phyloP scores from a whole-genome alignment of 1,284 basidiomycete species.

The Apiotrichum domesticum region DNA sequence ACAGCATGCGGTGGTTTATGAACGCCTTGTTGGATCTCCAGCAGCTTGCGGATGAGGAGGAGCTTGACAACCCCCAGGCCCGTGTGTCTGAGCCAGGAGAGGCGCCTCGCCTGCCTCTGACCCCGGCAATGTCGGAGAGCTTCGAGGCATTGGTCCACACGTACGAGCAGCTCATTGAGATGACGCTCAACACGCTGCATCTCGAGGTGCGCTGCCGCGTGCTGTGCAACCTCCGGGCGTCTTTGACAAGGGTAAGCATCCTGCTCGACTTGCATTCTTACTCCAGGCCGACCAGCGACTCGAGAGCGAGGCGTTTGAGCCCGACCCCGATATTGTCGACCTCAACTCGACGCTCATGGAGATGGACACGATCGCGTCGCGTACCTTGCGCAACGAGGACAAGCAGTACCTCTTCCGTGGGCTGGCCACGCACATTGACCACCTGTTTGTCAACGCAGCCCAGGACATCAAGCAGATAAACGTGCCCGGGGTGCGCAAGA shows the following conservation, averaged over 20 bases:
- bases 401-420: slow-evolving; percentile 79
- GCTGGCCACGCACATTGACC: slow-evolving; percentile 78
- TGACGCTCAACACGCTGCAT: slow-evolving; percentile 81
- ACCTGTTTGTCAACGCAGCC: slow-evolving; percentile 70
- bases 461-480: slow-evolving; percentile 68
- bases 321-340: slow-evolving; percentile 83
- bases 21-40: slow-evolving; percentile 62
- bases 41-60: slow-evolving; percentile 54
- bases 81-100: slow-evolving; percentile 51
- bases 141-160: slow-evolving; percentile 85
- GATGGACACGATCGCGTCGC: slow-evolving; percentile 65
- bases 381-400: slow-evolving; percentile 61
- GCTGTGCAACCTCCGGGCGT: slow-evolving; percentile 72
- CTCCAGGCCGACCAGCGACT: slow-evolving; percentile 72
- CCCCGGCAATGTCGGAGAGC: slow-evolving; percentile 77
- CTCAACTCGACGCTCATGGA: slow-evolving; percentile 74
- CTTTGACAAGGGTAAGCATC: slow-evolving; percentile 60
- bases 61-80: slow-evolving; percentile 49
- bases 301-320: slow-evolving; percentile 76
- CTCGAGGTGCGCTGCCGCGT: slow-evolving; percentile 81
- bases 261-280: not conserved
- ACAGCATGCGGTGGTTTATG: slow-evolving; percentile 80
- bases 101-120: slow-evolving; percentile 65
- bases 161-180: slow-evolving; percentile 77
- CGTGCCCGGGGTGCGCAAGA: slow-evolving; percentile 74